Base-by-base conservation (phyloP, 768 basidiomycete species). In the Fibroporia radiculosa region DNA sequence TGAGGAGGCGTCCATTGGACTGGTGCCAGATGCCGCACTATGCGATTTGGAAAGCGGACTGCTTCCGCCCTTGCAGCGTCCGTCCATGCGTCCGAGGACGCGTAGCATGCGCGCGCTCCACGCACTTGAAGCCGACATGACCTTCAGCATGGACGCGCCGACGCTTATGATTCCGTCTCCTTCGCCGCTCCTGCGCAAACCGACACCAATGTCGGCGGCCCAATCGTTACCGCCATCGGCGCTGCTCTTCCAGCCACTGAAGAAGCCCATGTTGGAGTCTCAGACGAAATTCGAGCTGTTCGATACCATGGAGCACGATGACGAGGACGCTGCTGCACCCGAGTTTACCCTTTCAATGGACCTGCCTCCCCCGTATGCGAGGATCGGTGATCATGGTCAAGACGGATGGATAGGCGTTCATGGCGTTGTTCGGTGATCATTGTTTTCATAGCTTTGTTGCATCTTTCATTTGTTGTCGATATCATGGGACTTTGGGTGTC, bases 301-400 rank as follows among this genome's bases (percentile, higher is more conserved):
- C 25, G 47, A 50, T 22, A 14, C 18, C 5, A 25, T 16, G 43
- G 16, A 23, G 13, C 33, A 24, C 7, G 47, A 25, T 22, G 35
- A 34, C 12, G 45, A 39, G 19, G 42, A 26, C 23, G 39, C 13
- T 11, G 31, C 34, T 8, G 45, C 31, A 6, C 28, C 34, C 6
- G 60, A 60, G 49, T 55, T 60, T 34, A 54, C 57, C n/a, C 42
- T 60, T 12, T 51, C 50, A 26, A 53, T 60, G 45, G 58, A 57
- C 44, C 38, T 54, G 8, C 50, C 57, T 5, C 46, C 45, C 2
- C 45, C 49, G 14, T 47, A 43, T 26, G 12, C 20, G 40, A 41
- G 29, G 26, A 23, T 26, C 26, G 20, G 14, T 12, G 6, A 11
- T 6, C 33, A 33, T 22, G 31, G 10, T 31, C 29, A 31, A 8